Evolutionary conservation across 345 rosid genomes (phyloP).

Genomic region (Psidium guajava): DNA sequence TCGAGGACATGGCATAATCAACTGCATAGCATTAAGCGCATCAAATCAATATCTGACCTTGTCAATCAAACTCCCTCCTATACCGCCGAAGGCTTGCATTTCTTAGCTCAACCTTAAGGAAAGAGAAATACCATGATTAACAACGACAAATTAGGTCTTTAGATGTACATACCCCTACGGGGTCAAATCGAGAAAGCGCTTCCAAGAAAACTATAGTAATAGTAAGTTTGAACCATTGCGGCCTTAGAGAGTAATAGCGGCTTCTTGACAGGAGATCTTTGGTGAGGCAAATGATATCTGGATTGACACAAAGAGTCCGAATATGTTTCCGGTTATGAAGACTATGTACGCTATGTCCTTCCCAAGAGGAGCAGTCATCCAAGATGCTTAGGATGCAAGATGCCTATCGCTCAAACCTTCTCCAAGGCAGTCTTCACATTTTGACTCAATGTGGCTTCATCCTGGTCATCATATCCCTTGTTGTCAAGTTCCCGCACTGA

Average conservation of each 20-base stretch:
- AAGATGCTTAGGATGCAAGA: background rate
- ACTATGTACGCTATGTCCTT: background rate
- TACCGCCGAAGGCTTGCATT: background rate
- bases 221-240: background rate
- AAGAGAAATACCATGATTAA: background rate
- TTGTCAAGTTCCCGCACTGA: too few relatives aligned
- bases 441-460: too few relatives aligned
- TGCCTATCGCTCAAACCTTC: background rate
- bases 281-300: background rate
- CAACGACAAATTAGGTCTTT: background rate
- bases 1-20: too few relatives aligned
- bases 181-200: too few relatives aligned
- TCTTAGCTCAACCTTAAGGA: background rate
- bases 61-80: background rate
- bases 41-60: background rate
- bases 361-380: background rate
- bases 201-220: background rate
- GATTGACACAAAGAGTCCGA: background rate
- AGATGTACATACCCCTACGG: background rate
- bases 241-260: fast-evolving
- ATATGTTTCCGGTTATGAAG: background rate
- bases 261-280: background rate
- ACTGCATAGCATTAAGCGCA: background rate
- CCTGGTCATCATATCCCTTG: too few relatives aligned
- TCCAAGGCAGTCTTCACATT: too few relatives aligned